A percentile compares a stretch with the other conserved stretches of the same genome.
These are phyloP conservation scores for Pichia nanzhaoensis DNA, from an alignment of 805 yeast genomes.

Conservation along the genomic window DNA sequence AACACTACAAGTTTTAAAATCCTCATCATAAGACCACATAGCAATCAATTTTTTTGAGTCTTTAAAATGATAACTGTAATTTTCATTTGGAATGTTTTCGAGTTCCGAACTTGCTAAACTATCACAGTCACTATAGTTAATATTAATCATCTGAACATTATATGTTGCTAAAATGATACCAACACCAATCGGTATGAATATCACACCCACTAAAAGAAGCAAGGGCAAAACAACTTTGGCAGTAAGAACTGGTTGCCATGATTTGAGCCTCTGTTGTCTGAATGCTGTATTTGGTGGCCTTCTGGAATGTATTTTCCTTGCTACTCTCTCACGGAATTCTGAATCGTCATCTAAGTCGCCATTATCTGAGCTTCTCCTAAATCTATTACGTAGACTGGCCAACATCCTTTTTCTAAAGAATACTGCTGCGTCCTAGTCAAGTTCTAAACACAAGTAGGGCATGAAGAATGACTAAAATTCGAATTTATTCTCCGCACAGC, in stretches of 20 bases:
- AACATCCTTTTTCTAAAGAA: conserved; percentile 16
- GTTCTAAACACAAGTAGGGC: not conserved
- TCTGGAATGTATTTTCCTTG: conserved; percentile 35
- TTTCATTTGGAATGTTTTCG: conserved; percentile 50
- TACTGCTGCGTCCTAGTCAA: not conserved
- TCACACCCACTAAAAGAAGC: conserved; percentile 60
- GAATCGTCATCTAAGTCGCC: conserved; percentile 20
- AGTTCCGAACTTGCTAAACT: conserved; percentile 33
- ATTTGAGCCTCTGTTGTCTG: conserved; percentile 59
- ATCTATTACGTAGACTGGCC: conserved; percentile 23
- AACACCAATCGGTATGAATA: conserved; percentile 89
- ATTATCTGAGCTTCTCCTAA: conserved; percentile 15
- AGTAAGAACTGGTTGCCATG: conserved; percentile 81
- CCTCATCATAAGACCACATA: conserved; percentile 54
- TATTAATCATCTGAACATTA: conserved; percentile 64
- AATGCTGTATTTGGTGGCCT: conserved; percentile 71
- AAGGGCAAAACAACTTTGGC: conserved; percentile 89
- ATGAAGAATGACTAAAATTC: too few relatives aligned
- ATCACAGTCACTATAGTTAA: conserved; percentile 73
- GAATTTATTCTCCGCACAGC: too few relatives aligned
- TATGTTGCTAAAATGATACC: conserved; percentile 74
- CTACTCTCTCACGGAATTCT: conserved; percentile 22
- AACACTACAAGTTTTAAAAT: conserved; percentile 49
- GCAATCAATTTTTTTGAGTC: conserved; percentile 28
- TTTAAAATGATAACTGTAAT: conserved; percentile 57